Conservation (phyloP, 2,329 filamentous ascomycete genomes). For the Fusarium neocosmosporiellum region DNA sequence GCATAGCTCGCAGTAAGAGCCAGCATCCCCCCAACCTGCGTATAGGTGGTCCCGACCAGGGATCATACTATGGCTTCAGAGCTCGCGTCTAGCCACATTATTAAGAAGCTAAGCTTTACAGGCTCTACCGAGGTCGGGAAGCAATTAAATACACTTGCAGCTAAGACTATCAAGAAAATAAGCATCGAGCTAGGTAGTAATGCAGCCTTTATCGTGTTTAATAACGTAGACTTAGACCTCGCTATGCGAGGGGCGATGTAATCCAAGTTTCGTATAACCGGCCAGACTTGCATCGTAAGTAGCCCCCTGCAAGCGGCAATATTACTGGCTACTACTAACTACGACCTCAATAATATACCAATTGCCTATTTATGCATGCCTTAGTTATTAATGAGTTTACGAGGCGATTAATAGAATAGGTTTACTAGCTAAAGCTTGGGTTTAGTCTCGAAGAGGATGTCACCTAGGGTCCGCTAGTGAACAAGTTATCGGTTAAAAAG, state of each 20-base stretch:
- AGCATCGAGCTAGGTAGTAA: conserved; percentile 79
- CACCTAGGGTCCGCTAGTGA: conserved; percentile 61
- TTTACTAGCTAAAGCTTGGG: conserved; percentile 45
- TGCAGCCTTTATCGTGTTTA: conserved; percentile 71
- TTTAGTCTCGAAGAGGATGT: conserved; percentile 37
- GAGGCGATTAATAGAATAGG: conserved; percentile 41
- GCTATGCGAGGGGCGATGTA: conserved; percentile 67
- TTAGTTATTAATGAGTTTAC: conserved; percentile 45
- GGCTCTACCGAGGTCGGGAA: conserved; percentile 72
- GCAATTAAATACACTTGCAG: conserved; percentile 69
- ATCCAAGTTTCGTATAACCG: conserved; percentile 52
- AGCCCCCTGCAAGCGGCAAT: rapidly evolving
- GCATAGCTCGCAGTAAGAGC: conserved; percentile 76
- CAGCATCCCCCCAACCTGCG: conserved; percentile 68
- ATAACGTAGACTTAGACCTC: conserved; percentile 72
- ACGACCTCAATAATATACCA: conserved; percentile 41
- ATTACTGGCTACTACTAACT: neutral
- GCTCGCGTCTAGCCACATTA: conserved; percentile 41
- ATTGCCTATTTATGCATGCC: conserved; percentile 51
- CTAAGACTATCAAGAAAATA: conserved; percentile 73
- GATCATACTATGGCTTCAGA: conserved; percentile 44
- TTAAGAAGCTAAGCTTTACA: conserved; percentile 74
- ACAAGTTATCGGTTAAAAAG: conserved; percentile 71
- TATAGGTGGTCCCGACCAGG: conserved; percentile 44
- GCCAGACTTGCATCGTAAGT: conserved; percentile 70